Conservation (phyloP, 2,329 filamentous ascomycete species). For the Xylariaceae sp. region DNA sequence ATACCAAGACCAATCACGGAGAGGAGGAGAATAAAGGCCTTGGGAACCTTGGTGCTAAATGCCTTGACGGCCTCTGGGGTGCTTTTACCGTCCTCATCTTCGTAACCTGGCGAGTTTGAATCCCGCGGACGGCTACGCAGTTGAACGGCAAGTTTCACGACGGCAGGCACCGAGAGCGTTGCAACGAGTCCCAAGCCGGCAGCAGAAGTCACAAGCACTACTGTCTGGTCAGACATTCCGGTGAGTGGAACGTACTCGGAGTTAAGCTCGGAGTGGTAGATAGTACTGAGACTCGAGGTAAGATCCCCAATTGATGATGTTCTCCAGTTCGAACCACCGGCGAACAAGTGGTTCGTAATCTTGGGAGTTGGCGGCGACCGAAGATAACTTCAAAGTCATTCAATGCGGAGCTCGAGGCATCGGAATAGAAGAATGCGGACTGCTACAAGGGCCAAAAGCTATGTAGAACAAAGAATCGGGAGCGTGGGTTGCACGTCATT, state of each 20-base stretch:
- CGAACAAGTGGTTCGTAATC: not conserved
- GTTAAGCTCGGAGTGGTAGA: conserved; percentile 11
- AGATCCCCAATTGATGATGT: not conserved
- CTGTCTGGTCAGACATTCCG: conserved; percentile 26
- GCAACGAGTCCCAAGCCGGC: conserved; percentile 31
- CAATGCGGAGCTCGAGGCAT: conserved; percentile 6
- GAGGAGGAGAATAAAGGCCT: conserved; percentile 56
- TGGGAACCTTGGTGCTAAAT: conserved; percentile 65
- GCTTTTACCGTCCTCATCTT: conserved; percentile 71
- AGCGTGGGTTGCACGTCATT: conserved; percentile 18
- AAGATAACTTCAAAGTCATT: not conserved
- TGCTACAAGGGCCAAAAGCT: not conserved
- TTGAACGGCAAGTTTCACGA: conserved; percentile 24
- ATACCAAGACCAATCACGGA: conserved; percentile 55
- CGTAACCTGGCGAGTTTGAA: conserved; percentile 55
- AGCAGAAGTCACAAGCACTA: conserved; percentile 29
- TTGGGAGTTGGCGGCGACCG: not conserved
- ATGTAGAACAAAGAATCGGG: conserved; percentile 8
- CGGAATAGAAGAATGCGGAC: conserved; percentile 1
- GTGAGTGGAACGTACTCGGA: conserved; percentile 10
- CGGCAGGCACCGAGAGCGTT: conserved; percentile 30
- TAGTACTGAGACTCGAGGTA: conserved; percentile 7
- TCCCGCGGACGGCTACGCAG: conserved; percentile 25
- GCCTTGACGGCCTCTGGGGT: conserved; percentile 63
- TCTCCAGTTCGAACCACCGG: not conserved